Evolutionary conservation across 345 rosid genomes (phyloP).

Genomic region (Durio zibethinus): DNA sequence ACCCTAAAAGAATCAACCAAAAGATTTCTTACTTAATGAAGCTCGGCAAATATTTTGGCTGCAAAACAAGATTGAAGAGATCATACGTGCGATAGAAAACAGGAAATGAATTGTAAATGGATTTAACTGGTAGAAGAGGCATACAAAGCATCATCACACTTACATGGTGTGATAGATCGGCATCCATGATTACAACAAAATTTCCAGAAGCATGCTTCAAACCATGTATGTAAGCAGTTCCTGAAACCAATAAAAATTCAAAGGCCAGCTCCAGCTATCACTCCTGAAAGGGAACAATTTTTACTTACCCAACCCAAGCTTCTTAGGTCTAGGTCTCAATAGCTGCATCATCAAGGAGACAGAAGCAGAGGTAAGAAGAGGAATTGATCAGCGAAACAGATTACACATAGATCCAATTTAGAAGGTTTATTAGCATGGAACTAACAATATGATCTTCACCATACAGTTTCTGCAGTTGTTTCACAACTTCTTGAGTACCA

Average conservation of each 20-base stretch:
- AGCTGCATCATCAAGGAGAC: constrained; percentile 47
- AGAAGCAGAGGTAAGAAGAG: constrained; percentile 12
- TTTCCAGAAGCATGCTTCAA: constrained; percentile 90
- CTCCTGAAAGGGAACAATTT: background rate
- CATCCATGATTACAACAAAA: constrained; percentile 95
- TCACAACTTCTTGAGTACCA: constrained; percentile 87
- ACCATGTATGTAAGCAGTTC: constrained; percentile 91
- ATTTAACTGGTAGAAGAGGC: background rate
- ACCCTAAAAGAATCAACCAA: constrained; percentile 4
- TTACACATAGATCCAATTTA: background rate
- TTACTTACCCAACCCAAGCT: constrained; percentile 82
- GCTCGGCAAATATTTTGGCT: constrained; percentile 94
- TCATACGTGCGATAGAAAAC: background rate
- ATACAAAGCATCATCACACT: constrained; percentile 21
- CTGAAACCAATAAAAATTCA: constrained; percentile 35
- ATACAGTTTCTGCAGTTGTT: constrained; percentile 71
- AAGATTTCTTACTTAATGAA: constrained; percentile 72
- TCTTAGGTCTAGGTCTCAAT: constrained; percentile 76
- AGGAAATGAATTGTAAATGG: background rate
- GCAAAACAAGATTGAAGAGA: constrained; percentile 34
- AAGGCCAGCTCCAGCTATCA: background rate
- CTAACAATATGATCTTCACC: constrained; percentile 82
- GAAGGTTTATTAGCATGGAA: background rate
- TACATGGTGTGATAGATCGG: constrained; percentile 99
- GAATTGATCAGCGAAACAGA: background rate